These are phyloP conservation scores for Eucalyptus melliodora DNA, from an alignment of 345 rosid species.

Conservation along the genomic window DNA sequence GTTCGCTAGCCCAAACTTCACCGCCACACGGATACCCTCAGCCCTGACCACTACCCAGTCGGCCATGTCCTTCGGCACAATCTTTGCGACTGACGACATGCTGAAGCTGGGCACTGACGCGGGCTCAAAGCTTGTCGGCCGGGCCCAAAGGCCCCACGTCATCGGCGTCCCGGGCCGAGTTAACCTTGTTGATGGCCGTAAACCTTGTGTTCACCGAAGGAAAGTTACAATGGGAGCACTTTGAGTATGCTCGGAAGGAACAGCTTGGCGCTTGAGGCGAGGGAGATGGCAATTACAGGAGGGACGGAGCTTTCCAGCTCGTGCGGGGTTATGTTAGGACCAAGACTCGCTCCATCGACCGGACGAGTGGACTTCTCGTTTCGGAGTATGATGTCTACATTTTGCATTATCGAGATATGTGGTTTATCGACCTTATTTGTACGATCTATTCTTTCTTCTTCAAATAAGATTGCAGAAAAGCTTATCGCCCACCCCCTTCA, in stretches of 20 bases:
- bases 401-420: background rate
- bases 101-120: background rate
- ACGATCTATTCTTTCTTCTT: background rate
- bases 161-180: background rate
- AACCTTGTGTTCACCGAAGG: constrained; percentile 17
- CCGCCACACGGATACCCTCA: background rate
- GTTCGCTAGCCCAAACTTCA: background rate
- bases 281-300: constrained; percentile 10
- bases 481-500: background rate
- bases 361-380: background rate
- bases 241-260: constrained; percentile 10
- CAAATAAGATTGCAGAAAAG: background rate
- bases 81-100: constrained; percentile 4
- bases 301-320: constrained; percentile 18
- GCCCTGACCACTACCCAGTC: background rate
- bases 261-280: background rate
- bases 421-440: background rate
- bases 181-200: constrained; percentile 4
- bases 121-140: constrained; percentile 2
- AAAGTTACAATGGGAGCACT: constrained; percentile 14
- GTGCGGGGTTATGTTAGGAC: constrained; percentile 16
- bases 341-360: constrained; percentile 1
- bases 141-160: constrained; percentile 13
- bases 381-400: background rate
- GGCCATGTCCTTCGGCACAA: background rate